Conservation (phyloP, 192 early-diverging fungal species). For the Funneliformis mosseae region DNA sequence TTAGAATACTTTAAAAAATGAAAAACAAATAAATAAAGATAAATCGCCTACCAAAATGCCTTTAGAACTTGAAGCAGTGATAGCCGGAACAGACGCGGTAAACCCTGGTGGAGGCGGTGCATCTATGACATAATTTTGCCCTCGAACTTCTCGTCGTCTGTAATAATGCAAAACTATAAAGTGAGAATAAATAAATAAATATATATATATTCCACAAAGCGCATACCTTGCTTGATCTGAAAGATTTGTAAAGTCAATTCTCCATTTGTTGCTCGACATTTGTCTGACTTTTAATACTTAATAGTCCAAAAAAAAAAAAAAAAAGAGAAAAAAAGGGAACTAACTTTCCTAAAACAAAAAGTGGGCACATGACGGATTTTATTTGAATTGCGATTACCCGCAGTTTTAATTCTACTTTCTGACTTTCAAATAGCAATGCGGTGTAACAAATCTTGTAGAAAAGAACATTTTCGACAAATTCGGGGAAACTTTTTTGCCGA, state of each 20-base stretch:
- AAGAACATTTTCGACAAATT: no score
- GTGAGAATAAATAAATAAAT: neutral
- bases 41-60: neutral
- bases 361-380: no score
- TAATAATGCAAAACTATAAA: neutral
- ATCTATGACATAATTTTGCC: neutral
- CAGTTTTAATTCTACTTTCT: no score
- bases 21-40: neutral
- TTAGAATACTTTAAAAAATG: neutral
- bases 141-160: neutral
- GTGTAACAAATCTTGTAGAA: no score
- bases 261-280: slow-evolving; percentile 30
- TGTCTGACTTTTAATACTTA: neutral
- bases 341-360: no score
- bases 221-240: slow-evolving; percentile 25
- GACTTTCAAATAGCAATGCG: no score
- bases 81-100: neutral
- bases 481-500: no score
- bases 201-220: neutral
- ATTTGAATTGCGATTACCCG: no score
- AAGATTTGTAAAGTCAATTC: slow-evolving; percentile 32
- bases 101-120: slow-evolving; percentile 18
- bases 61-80: neutral
- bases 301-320: neutral
- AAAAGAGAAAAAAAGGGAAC: no score